Evolutionary conservation across 192 early-diverging fungal species (phyloP).

Genomic region (Gaertneriomyces semiglobifer): DNA sequence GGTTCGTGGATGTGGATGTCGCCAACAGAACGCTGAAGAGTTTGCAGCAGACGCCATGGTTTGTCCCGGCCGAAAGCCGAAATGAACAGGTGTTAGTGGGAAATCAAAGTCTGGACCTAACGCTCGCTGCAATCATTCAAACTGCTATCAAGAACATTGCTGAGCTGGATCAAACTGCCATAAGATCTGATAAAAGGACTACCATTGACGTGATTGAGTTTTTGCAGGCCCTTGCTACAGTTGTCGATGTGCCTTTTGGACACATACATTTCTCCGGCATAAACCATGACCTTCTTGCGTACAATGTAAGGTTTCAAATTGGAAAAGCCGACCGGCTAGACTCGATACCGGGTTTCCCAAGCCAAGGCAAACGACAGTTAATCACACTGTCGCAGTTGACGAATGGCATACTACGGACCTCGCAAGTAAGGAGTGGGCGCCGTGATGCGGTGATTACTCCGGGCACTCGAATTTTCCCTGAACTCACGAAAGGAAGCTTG

Average conservation of each 20-base stretch:
- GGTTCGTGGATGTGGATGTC: conserved; percentile 21
- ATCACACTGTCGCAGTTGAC: conserved; percentile 41
- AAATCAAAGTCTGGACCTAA: conserved; percentile 24
- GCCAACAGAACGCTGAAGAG: conserved; percentile 13
- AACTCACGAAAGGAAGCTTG: conserved; percentile 40
- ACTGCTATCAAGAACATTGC: conserved; percentile 33
- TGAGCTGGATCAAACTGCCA: conserved; percentile 32
- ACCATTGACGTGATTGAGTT: conserved; percentile 20
- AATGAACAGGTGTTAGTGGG: conserved; percentile 6
- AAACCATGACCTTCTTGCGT: conserved; percentile 21
- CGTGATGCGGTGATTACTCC: conserved; percentile 53
- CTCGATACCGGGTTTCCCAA: conserved; percentile 49
- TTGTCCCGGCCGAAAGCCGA: not conserved
- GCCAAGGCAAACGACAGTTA: conserved; percentile 49
- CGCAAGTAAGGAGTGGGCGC: no score
- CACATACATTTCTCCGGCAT: conserved; percentile 25
- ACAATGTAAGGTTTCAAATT: conserved; percentile 24
- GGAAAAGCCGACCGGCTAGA: conserved; percentile 46
- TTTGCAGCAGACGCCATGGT: conserved; percentile 41
- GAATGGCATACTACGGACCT: conserved; percentile 36
- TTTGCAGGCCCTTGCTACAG: conserved; percentile 9
- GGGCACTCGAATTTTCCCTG: conserved; percentile 61
- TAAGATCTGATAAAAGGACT: conserved; percentile 1
- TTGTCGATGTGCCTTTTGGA: conserved; percentile 51
- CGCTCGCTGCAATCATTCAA: conserved; percentile 19